Percentiles rank a stretch among this genome's conserved stretches.
These are phyloP conservation scores for Vigna angularis DNA, from an alignment of 306 rosid species.

Conservation along the genomic window DNA sequence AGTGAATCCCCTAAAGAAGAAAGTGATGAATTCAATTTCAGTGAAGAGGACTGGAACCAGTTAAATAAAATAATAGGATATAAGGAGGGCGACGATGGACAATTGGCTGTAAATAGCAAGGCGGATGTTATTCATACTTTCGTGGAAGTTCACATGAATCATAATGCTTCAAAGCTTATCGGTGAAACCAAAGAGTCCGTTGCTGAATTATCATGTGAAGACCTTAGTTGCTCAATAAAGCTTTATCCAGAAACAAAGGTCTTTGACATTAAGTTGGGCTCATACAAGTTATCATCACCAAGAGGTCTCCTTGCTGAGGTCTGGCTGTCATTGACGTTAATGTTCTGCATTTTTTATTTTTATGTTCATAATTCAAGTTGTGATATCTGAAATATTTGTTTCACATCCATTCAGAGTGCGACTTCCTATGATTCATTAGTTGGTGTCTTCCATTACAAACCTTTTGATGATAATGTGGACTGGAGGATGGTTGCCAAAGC, in stretches of 20 bases:
- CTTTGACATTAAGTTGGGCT: slow-evolving; percentile 83
- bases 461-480: slow-evolving; percentile 79
- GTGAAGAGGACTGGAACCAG: slow-evolving; percentile 89
- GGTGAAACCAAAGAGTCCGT: slow-evolving; percentile 75
- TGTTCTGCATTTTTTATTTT: slow-evolving; percentile 28
- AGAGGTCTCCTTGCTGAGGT: slow-evolving; percentile 96
- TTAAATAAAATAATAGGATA: slow-evolving; percentile 93
- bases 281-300: slow-evolving; percentile 87
- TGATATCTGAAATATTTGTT: slow-evolving; percentile 41
- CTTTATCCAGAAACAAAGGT: slow-evolving; percentile 91
- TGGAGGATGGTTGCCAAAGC: slow-evolving; percentile 99
- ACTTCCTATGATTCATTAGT: slow-evolving; percentile 72
- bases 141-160: slow-evolving; percentile 84
- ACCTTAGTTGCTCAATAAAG: slow-evolving; percentile 77
- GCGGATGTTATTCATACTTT: slow-evolving; percentile 79
- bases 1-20: slow-evolving; percentile 71
- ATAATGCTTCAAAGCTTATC: slow-evolving; percentile 88
- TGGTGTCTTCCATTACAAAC: slow-evolving; percentile 81
- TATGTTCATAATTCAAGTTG: not conserved
- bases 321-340: slow-evolving; percentile 32
- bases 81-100: slow-evolving; percentile 77
- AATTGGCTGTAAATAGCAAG: slow-evolving; percentile 56
- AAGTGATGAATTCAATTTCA: slow-evolving; percentile 72
- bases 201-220: slow-evolving; percentile 94
- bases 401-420: slow-evolving; percentile 80